Conservation (phyloP, 495 filamentous ascomycete genomes). For the Podospora australis region DNA sequence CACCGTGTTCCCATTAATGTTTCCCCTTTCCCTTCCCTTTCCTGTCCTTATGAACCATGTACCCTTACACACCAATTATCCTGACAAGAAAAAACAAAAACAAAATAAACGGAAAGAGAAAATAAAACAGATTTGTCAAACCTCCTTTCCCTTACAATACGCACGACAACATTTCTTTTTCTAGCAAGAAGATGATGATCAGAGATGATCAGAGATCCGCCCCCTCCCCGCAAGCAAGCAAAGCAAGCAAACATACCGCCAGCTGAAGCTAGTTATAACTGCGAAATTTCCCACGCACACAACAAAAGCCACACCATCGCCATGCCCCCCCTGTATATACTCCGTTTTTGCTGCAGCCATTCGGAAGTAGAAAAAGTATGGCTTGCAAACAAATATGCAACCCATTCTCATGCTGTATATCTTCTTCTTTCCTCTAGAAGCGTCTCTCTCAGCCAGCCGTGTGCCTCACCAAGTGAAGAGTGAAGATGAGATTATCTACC, state of each 20-base stretch:
- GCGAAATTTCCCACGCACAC: neutral
- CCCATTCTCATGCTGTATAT: neutral
- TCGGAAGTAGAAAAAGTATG: neutral
- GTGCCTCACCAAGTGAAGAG: no score
- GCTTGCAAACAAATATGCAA: neutral
- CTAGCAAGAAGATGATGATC: no score
- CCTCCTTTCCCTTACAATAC: no score
- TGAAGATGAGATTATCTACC: conserved; percentile 13
- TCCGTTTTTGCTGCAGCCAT: neutral
- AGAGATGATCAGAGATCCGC: no score
- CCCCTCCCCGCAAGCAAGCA: neutral
- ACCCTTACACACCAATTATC: no score
- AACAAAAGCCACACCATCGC: neutral
- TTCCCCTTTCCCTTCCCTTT: no score
- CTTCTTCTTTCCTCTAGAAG: neutral
- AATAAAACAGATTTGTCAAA: no score
- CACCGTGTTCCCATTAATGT: no score
- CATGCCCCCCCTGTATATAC: neutral
- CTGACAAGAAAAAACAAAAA: neutral
- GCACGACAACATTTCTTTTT: neutral
- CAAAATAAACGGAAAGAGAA: neutral
- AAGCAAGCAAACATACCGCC: conserved; percentile 14
- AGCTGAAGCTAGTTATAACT: no score
- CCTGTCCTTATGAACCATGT: no score
- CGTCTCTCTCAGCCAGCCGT: no score